A percentile compares a stretch with the other conserved stretches of the same genome.
Evolutionary conservation across 1,284 basidiomycete species (phyloP).

Genomic region (Ceratobasidium papillatum): DNA sequence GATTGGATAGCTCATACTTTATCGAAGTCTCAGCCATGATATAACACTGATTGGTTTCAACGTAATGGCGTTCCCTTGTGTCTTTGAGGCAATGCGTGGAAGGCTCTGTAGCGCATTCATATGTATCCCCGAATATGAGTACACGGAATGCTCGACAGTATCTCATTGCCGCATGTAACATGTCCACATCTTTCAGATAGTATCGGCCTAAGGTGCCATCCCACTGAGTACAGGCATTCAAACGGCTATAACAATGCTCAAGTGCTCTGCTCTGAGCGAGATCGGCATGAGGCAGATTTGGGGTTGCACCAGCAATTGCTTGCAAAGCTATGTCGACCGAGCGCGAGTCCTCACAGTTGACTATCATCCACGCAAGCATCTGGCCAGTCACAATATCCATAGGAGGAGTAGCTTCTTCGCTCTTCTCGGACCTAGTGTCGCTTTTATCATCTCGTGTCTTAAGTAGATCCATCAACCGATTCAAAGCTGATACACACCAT

Average conservation of each 20-base stretch:
- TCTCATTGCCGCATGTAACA: background rate
- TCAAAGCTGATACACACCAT: background rate
- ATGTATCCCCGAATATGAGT: too few species aligned
- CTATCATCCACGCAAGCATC: conserved; percentile 5
- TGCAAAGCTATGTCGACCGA: conserved; percentile 3
- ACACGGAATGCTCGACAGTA: background rate
- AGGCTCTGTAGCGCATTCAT: too few species aligned
- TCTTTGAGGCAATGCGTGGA: too few species aligned
- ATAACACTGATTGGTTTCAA: too few species aligned
- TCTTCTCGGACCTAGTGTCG: too few species aligned
- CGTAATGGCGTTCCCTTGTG: too few species aligned
- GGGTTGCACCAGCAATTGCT: background rate
- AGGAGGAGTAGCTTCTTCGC: too few species aligned
- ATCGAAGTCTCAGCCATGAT: too few species aligned
- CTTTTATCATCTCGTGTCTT: background rate
- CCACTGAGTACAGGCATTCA: too few species aligned
- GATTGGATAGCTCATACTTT: too few species aligned
- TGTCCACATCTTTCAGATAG: background rate
- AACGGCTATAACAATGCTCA: too few species aligned
- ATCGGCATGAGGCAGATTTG: background rate
- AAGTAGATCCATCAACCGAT: background rate
- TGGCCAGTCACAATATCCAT: background rate
- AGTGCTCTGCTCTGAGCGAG: background rate
- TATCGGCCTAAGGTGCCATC: too few species aligned
- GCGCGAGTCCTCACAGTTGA: conserved; percentile 16